These are phyloP conservation scores for Trypanosoma grayi DNA, from an alignment of 208 protist species.

Conservation along the genomic window DNA sequence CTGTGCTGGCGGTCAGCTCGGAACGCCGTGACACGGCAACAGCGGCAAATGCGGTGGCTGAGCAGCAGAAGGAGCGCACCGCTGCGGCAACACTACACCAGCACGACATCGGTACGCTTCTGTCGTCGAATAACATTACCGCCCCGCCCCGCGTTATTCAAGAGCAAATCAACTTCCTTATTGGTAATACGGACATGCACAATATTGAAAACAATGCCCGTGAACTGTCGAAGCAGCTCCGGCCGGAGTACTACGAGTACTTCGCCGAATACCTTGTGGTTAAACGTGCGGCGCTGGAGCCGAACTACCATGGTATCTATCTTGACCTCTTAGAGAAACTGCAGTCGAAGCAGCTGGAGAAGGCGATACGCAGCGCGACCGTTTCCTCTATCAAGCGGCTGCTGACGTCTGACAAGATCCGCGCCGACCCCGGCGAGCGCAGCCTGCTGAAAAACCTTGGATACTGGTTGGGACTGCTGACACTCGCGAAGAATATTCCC, in stretches of 20 bases:
- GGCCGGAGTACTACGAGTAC: slow-evolving; percentile 88
- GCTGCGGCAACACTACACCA: slow-evolving; percentile 73
- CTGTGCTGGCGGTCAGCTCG: slow-evolving; percentile 49
- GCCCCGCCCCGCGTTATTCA: slow-evolving; percentile 85
- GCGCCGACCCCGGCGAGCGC: slow-evolving; percentile 86
- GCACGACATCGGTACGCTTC: slow-evolving; percentile 79
- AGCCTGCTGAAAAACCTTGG: slow-evolving; percentile 98
- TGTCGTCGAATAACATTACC: slow-evolving; percentile 70
- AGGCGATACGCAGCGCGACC: slow-evolving; percentile 77
- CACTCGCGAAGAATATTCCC: slow-evolving; percentile 97
- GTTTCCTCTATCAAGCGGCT: slow-evolving; percentile 85
- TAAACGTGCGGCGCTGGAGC: slow-evolving; percentile 97
- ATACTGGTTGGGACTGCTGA: slow-evolving; percentile 97
- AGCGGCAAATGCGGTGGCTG: slow-evolving; percentile 1
- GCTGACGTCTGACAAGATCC: slow-evolving; percentile 94
- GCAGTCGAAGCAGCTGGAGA: slow-evolving; percentile 80
- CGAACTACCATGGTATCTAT: slow-evolving; percentile 97
- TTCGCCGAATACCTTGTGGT: slow-evolving; percentile 98
- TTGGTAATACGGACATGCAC: slow-evolving; percentile 87
- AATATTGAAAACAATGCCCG: slow-evolving; percentile 81
- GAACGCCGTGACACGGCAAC: slow-evolving; percentile 24
- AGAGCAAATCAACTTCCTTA: slow-evolving; percentile 92
- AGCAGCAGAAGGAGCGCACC: slow-evolving; percentile 35
- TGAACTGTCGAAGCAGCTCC: slow-evolving; percentile 78
- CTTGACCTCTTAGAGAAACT: slow-evolving; percentile 80